Percentiles rank a stretch among this genome's conserved stretches.
These are phyloP conservation scores for Metschnikowia koreensis DNA, from an alignment of 805 yeast species.

Conservation along the genomic window DNA sequence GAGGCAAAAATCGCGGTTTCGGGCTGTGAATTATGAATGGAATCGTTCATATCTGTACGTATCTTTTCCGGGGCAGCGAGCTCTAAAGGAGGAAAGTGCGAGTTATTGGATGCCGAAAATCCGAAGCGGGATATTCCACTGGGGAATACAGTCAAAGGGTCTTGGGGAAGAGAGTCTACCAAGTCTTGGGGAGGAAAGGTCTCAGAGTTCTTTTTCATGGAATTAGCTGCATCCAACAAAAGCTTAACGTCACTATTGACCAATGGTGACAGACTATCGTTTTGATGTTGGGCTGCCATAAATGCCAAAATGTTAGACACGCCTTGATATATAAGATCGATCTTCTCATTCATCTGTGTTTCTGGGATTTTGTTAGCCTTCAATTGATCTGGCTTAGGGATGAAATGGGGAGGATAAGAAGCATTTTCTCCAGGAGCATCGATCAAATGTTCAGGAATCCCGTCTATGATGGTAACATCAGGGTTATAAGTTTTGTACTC, in stretches of 20 bases:
- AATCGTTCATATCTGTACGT: not conserved
- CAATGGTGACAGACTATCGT: conserved; percentile 8
- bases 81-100: not conserved
- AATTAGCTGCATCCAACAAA: conserved; percentile 26
- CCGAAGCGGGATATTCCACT: conserved; percentile 3
- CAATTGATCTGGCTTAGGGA: conserved; percentile 5
- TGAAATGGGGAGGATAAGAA: conserved; percentile 10
- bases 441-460: conserved; percentile 17
- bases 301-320: conserved; percentile 33
- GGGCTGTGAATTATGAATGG: not conserved
- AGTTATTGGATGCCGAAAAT: not conserved
- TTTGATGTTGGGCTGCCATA: conserved; percentile 16
- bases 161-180: conserved; percentile 1
- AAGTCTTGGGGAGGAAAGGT: conserved; percentile 1
- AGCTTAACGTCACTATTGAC: conserved; percentile 25
- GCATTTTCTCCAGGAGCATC: conserved; percentile 5
- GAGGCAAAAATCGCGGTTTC: conserved; percentile 10
- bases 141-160: not conserved
- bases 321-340: conserved; percentile 34
- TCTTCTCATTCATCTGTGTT: conserved; percentile 14
- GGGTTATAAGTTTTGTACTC: conserved; percentile 16
- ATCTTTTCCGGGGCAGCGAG: not conserved
- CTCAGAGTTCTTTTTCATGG: conserved; percentile 20
- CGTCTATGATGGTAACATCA: conserved; percentile 15
- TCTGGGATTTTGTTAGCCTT: not conserved